These are phyloP conservation scores for Aciculosporium take DNA, from an alignment of 2,329 filamentous ascomycete species.

Conservation along the genomic window DNA sequence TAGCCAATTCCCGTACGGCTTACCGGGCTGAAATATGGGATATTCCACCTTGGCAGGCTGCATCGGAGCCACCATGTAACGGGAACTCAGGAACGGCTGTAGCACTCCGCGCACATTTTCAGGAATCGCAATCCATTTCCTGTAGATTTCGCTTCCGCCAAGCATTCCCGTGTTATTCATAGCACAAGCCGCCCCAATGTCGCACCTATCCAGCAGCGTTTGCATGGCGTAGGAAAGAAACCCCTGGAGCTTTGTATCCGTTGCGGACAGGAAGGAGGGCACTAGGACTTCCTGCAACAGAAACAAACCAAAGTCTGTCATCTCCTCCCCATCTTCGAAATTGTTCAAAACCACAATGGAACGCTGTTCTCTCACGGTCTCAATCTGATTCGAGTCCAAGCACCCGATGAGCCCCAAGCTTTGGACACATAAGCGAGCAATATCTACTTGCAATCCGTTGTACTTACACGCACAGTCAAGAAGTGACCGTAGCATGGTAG, in stretches of 20 bases:
- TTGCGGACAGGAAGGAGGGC: constrained; percentile 79
- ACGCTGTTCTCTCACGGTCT: constrained; percentile 60
- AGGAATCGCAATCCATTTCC: constrained; percentile 66
- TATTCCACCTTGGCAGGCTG: constrained; percentile 46
- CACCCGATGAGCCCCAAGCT: constrained; percentile 84
- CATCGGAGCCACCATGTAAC: constrained; percentile 58
- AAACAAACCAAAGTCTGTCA: constrained; percentile 72
- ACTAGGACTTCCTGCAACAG: constrained; percentile 79
- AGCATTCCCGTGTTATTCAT: constrained; percentile 23
- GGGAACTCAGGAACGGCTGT: constrained; percentile 77
- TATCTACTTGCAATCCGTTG: constrained; percentile 49
- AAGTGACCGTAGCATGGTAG: constrained; percentile 58
- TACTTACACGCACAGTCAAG: constrained; percentile 79
- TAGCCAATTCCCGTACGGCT: constrained; percentile 70
- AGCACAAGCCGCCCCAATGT: constrained; percentile 46
- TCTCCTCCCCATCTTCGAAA: constrained; percentile 64
- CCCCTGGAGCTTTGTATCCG: constrained; percentile 74
- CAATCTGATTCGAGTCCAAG: constrained; percentile 78
- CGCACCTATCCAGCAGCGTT: constrained; percentile 65
- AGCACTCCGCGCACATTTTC: constrained; percentile 66
- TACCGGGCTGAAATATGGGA: constrained; percentile 58
- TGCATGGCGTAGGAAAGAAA: constrained; percentile 94
- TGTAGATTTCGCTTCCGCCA: constrained; percentile 46
- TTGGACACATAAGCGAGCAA: constrained; percentile 60
- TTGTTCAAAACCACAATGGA: constrained; percentile 82